phyloP scores from a whole-genome alignment of 2,329 filamentous ascomycete genomes.

The Chaetothyriales sp. region DNA sequence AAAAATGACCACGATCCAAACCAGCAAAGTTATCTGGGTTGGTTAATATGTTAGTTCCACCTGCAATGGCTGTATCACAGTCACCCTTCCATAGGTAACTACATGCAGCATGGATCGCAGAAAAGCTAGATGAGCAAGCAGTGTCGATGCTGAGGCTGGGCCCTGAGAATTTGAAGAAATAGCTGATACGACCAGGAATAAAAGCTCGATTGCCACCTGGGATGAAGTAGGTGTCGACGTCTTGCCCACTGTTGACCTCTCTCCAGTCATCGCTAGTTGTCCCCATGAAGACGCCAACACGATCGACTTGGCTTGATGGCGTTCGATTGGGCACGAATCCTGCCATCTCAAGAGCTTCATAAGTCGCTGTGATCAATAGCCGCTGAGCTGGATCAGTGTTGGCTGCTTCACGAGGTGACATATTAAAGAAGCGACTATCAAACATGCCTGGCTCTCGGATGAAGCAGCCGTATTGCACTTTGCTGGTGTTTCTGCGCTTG shows the following conservation, averaged over 20 bases:
- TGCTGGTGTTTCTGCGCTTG: conserved; percentile 22
- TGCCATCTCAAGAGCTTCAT: conserved; percentile 62
- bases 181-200: conserved; percentile 33
- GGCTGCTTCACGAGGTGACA: conserved; percentile 18
- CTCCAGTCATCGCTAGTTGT: conserved; percentile 18
- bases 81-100: conserved; percentile 54
- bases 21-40: conserved; percentile 26
- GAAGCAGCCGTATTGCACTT: conserved; percentile 25
- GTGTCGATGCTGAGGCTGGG: conserved; percentile 54
- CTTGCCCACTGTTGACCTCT: conserved; percentile 17
- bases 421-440: conserved; percentile 29
- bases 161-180: conserved; percentile 55
- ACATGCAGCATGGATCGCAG: conserved; percentile 52
- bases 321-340: conserved; percentile 55
- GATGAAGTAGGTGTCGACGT: conserved; percentile 19
- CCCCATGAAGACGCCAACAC: conserved; percentile 53
- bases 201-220: conserved; percentile 19
- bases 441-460: conserved; percentile 27
- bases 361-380: conserved; percentile 53
- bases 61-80: conserved; percentile 59
- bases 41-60: conserved; percentile 57
- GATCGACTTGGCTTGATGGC: conserved; percentile 42
- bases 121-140: conserved; percentile 54
- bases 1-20: conserved; percentile 26
- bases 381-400: conserved; percentile 35